Conservation (phyloP, 2,329 filamentous ascomycete genomes). For the Mollisia scopiformis region DNA sequence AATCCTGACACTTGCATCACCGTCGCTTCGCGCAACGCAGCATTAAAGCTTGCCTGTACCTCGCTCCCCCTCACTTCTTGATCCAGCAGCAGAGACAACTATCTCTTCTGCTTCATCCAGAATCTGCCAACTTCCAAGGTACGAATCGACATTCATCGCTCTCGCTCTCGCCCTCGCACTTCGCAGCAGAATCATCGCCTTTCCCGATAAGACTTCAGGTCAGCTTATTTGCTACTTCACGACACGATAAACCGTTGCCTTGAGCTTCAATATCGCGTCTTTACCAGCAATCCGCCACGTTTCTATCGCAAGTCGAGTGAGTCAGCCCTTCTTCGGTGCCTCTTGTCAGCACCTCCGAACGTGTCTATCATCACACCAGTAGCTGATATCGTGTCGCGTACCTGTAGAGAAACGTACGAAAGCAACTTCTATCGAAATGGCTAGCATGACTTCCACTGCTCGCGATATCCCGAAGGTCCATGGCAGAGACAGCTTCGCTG, state of each 20-base stretch:
- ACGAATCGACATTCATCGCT: constrained; percentile 19
- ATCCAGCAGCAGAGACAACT: constrained; percentile 26
- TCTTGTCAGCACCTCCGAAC: constrained; percentile 17
- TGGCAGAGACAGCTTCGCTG: constrained; percentile 72
- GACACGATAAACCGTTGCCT: constrained; percentile 28
- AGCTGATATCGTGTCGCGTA: constrained; percentile 34
- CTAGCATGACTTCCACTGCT: constrained; percentile 64
- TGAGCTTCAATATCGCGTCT: constrained; percentile 29
- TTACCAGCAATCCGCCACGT: constrained; percentile 29
- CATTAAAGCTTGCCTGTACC: constrained; percentile 15
- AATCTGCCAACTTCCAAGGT: constrained; percentile 16
- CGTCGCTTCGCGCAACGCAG: constrained; percentile 25
- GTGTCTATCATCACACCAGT: constrained; percentile 11
- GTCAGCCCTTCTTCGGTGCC: constrained; percentile 27
- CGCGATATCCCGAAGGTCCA: constrained; percentile 66
- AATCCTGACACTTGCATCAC: constrained; percentile 24
- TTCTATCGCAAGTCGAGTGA: constrained; percentile 40
- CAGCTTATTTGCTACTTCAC: constrained; percentile 17
- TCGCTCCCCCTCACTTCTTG: constrained; percentile 15
- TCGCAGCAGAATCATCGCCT: constrained; percentile 29
- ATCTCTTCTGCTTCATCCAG: constrained; percentile 26
- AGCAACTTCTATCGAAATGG: constrained; percentile 51
- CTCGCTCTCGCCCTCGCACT: constrained; percentile 20
- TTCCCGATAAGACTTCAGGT: constrained; percentile 29
- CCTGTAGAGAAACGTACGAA: constrained; percentile 37